A percentile compares a stretch with the other conserved stretches of the same genome.
phyloP scores from a whole-genome alignment of 208 protist species.

The Entamoeba moshkovskii region DNA sequence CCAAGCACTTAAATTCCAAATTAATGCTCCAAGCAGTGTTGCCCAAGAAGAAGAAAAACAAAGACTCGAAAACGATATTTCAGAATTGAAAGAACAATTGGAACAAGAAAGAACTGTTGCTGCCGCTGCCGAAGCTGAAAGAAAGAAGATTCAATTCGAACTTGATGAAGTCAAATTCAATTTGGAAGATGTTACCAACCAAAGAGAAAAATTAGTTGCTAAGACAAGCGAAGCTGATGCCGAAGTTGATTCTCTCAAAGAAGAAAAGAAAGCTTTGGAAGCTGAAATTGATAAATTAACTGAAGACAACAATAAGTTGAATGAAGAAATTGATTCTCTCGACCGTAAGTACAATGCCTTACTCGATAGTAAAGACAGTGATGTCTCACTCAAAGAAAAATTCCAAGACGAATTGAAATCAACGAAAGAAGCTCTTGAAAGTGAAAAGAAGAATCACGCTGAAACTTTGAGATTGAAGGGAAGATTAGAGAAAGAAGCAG shows the following conservation, averaged over 20 bases:
- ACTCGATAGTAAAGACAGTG: background rate
- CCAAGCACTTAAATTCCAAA: slow-evolving; percentile 22
- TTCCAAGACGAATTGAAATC: background rate
- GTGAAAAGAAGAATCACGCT: background rate
- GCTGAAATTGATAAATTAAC: background rate
- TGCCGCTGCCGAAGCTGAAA: slow-evolving; percentile 34
- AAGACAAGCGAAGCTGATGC: slow-evolving; percentile 29
- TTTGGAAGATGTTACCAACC: slow-evolving; percentile 23
- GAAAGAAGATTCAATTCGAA: slow-evolving; percentile 38
- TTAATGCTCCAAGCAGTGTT: slow-evolving; percentile 15
- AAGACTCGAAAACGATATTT: slow-evolving; percentile 20
- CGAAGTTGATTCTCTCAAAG: slow-evolving; percentile 17
- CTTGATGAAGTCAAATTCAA: slow-evolving; percentile 31
- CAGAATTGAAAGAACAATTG: slow-evolving; percentile 25
- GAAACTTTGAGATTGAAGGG: background rate
- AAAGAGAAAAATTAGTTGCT: slow-evolving; percentile 22
- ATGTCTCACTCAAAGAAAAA: background rate
- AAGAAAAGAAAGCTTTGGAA: slow-evolving; percentile 3
- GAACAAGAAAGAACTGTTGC: slow-evolving; percentile 29
- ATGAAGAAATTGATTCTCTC: background rate
- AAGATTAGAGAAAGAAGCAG: background rate
- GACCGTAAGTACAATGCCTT: background rate
- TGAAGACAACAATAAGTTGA: background rate
- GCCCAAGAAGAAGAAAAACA: slow-evolving; percentile 1
- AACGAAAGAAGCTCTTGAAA: background rate